Evolutionary conservation across 805 yeast species (phyloP).

Genomic region (Saccharomycopsis guyanensis): DNA sequence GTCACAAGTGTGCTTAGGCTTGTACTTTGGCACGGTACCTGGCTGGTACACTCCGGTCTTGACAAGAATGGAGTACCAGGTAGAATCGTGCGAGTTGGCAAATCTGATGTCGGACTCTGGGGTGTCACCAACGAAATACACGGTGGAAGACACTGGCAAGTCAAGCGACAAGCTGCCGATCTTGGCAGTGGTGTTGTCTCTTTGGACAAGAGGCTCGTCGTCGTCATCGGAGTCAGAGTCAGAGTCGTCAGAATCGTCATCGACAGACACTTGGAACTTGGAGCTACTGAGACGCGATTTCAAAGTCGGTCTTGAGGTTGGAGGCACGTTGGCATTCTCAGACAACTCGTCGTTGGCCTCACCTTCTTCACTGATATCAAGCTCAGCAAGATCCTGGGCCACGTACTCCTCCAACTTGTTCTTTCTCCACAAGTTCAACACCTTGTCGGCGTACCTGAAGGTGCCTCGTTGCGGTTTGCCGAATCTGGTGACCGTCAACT

Average conservation of each 20-base stretch:
- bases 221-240: constrained; percentile 26
- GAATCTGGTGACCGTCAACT: constrained; percentile 70
- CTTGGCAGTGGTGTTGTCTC: constrained; percentile 8
- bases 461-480: constrained; percentile 91
- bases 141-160: constrained; percentile 78
- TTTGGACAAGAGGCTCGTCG: constrained; percentile 20
- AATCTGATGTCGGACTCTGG: constrained; percentile 85
- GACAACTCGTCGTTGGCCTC: constrained; percentile 22
- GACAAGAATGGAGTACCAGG: constrained; percentile 80
- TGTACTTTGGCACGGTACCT: constrained; percentile 70
- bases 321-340: constrained; percentile 10
- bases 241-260: constrained; percentile 28
- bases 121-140: constrained; percentile 84
- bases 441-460: constrained; percentile 74
- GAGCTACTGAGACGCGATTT: constrained; percentile 17
- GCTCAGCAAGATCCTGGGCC: constrained; percentile 36
- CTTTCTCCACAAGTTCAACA: constrained; percentile 69
- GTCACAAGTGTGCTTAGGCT: constrained; percentile 66
- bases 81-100: constrained; percentile 77
- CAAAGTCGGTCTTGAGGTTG: constrained; percentile 7
- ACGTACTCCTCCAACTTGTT: constrained; percentile 70
- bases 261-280: constrained; percentile 23
- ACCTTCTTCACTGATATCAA: constrained; percentile 23
- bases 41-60: constrained; percentile 83
- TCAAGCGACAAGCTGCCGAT: constrained; percentile 37